Conservation (phyloP, 169 alveolate species). For the Eimeria tenella region DNA sequence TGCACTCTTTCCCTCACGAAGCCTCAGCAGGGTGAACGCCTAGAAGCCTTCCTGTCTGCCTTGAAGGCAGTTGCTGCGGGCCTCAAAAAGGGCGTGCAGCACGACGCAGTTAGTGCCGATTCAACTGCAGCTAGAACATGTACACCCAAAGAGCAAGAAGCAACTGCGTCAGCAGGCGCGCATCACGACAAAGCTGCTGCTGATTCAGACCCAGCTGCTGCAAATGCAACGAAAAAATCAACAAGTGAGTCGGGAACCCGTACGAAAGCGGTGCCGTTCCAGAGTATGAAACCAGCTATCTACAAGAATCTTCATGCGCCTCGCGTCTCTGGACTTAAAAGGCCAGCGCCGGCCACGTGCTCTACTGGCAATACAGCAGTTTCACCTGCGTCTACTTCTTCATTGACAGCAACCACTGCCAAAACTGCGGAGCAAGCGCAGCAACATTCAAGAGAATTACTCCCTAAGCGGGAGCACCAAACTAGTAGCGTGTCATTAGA, state of each 20-base stretch:
- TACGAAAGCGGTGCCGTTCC: constrained; percentile 8
- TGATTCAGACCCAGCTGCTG: constrained; percentile 16
- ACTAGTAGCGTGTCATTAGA: neutral
- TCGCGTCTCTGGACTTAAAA: constrained; percentile 65
- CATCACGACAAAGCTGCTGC: neutral
- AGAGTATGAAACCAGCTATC: neutral
- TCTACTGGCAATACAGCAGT: neutral
- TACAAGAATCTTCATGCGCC: constrained; percentile 53
- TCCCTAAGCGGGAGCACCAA: neutral
- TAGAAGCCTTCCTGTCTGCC: constrained; percentile 63
- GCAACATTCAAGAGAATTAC: neutral
- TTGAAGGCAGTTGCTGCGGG: constrained; percentile 24
- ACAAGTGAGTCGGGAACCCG: neutral
- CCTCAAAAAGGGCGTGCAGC: constrained; percentile 37
- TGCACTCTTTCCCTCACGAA: constrained; percentile 36
- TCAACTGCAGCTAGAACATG: neutral
- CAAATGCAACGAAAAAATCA: constrained; percentile 8
- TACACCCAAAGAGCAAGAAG: too few species aligned
- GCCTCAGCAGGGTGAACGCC: constrained; percentile 46
- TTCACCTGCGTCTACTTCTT: constrained; percentile 6
- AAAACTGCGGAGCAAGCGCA: neutral
- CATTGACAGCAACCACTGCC: neutral
- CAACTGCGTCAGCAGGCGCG: neutral
- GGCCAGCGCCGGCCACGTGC: constrained; percentile 36
- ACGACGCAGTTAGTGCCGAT: neutral